Base-by-base conservation (phyloP, 371 early-diverging fungal genomes). In the Mucor plumbeus region DNA sequence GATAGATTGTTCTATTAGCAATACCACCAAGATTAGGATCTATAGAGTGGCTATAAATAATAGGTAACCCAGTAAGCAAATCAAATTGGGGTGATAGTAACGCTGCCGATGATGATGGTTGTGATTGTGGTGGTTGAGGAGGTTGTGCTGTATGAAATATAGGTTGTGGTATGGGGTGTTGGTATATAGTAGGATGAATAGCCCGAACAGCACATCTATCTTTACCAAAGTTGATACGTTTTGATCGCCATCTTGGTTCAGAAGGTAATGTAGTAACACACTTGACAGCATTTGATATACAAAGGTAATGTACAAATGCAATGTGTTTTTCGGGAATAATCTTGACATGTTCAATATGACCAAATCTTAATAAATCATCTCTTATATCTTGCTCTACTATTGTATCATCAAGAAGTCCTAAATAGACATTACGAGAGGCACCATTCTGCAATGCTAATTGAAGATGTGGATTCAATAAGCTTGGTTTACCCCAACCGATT, bases 261-360 rank as follows among this genome's bases (percentile, higher is more conserved):
- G 69, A 66, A 11, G 87, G 83, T 55, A 95, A 63, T 1, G 73
- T 67, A 17, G 74, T 68, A 8, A 94, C 92, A 41, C 91, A 91
- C 54, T 88, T 89, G 62, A 93, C 85, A 38, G 95, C 95, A 44
- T 77, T 79, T 7, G 78, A 68, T 59, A 93, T 83, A 67, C 82
- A 81, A 38, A 87, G 71, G 77, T 94, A 91, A 70, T 95, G 94
- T 21, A 92, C 91, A 81, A 95, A 95, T 1, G 91, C 94, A 63
- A 92, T 91, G 38, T 79, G 79, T 69, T 90, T 91, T 15, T 92
- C 94, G 11, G 73, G 75, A 35, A 93, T 68, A 31, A 93, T 76
- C 66, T 88, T 86, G 71, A 94, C 66, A 15, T 86, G 86, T 40
- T 95, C 95, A 44, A 94, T 85, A 9, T 80, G 71, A 8, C 94